These are phyloP conservation scores for Fusarium liriodendri DNA, from an alignment of 2,329 filamentous ascomycete genomes.

Conservation along the genomic window DNA sequence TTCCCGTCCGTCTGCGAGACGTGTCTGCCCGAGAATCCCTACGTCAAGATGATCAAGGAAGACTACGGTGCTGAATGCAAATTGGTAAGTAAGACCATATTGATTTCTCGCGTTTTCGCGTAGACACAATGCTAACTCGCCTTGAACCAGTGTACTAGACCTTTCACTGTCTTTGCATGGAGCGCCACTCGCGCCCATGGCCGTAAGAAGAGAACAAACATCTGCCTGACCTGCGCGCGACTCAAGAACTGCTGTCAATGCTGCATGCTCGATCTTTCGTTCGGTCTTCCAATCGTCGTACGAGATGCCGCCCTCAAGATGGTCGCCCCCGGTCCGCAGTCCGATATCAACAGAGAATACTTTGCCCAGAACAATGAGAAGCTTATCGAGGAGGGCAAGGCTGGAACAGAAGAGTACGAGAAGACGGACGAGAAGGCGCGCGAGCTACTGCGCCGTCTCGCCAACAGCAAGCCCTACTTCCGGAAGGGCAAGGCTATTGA, in stretches of 20 bases:
- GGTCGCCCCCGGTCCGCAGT: conserved; percentile 92
- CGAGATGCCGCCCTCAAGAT: conserved; percentile 97
- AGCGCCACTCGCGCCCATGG: conserved; percentile 88
- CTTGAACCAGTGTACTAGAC: conserved; percentile 77
- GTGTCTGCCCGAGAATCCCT: conserved; percentile 95
- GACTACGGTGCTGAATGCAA: conserved; percentile 91
- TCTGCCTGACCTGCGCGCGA: conserved; percentile 95
- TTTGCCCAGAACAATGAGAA: conserved; percentile 98
- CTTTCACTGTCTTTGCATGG: conserved; percentile 97
- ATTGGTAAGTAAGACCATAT: conserved; percentile 55
- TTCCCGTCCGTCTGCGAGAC: conserved; percentile 91
- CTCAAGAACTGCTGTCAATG: conserved; percentile 99
- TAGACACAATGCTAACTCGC: neutral
- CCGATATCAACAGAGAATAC: conserved; percentile 94
- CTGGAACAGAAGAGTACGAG: conserved; percentile 88
- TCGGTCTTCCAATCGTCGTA: conserved; percentile 93
- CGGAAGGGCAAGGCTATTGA: conserved; percentile 85
- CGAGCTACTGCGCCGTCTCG: conserved; percentile 85
- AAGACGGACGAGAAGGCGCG: conserved; percentile 97
- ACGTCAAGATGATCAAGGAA: conserved; percentile 99
- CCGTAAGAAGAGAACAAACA: conserved; percentile 92
- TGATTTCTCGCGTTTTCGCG: neutral
- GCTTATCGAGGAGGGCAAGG: conserved; percentile 91
- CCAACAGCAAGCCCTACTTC: conserved; percentile 95
- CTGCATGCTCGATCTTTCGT: conserved; percentile 98